Conservation (phyloP, 2,329 filamentous ascomycete species). For the Talaromyces sp. region DNA sequence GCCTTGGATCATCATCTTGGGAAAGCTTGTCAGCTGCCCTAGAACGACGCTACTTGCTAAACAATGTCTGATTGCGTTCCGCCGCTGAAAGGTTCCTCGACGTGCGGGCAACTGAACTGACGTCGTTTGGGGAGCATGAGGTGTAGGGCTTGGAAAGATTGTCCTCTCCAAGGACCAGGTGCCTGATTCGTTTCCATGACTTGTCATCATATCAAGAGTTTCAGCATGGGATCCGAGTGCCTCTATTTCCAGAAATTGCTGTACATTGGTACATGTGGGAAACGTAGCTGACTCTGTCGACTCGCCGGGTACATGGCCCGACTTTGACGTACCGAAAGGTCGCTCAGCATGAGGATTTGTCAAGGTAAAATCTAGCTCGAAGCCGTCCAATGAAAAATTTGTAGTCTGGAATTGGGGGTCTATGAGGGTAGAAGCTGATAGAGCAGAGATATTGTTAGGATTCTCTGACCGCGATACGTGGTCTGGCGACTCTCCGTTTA, state of each 20-base stretch:
- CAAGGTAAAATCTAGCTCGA: neutral
- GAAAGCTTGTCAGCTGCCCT: slow-evolving; percentile 7
- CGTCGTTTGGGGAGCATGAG: neutral
- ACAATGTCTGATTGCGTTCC: slow-evolving; percentile 4
- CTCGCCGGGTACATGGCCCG: neutral
- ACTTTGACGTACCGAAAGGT: neutral
- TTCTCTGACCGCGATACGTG: neutral
- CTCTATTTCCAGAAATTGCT: neutral
- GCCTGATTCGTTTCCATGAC: neutral
- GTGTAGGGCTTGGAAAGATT: neutral
- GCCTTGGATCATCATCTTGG: slow-evolving; percentile 13
- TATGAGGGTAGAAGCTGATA: neutral
- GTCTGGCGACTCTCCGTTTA: neutral
- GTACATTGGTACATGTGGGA: neutral
- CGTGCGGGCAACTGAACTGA: neutral
- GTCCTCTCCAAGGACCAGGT: neutral
- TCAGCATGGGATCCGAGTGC: neutral
- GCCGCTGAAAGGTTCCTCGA: slow-evolving; percentile 2
- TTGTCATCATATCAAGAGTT: neutral
- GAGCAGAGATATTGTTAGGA: neutral
- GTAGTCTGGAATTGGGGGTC: neutral
- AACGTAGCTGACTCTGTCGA: neutral
- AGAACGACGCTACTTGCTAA: slow-evolving; percentile 7
- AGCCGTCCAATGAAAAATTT: neutral
- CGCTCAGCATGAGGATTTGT: neutral